Conservation (phyloP, 2,329 filamentous ascomycete species). For the Fusarium succisae region DNA sequence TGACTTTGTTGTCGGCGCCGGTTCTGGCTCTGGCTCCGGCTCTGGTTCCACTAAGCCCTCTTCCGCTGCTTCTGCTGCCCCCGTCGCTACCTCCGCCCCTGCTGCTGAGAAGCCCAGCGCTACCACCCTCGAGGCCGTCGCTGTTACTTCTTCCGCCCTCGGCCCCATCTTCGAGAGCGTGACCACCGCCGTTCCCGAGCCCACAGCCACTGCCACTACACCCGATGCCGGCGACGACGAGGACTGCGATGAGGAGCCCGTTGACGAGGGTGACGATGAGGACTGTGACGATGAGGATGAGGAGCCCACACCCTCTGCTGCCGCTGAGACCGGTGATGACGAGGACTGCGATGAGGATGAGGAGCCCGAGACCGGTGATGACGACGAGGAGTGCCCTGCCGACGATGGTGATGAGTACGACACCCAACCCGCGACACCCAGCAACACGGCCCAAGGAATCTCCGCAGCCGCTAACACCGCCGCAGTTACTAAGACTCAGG, state of each 20-base stretch:
- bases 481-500: not conserved
- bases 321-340: conserved; percentile 18
- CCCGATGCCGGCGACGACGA: conserved; percentile 6
- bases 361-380: conserved; percentile 6
- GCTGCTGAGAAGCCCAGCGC: conserved; percentile 7
- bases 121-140: conserved; percentile 20
- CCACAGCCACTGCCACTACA: conserved; percentile 9
- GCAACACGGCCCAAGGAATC: not conserved
- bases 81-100: conserved; percentile 4
- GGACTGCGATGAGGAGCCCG: not conserved
- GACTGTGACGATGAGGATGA: conserved; percentile 25
- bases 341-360: conserved; percentile 31
- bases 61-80: conserved; percentile 7
- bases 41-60: conserved; percentile 11
- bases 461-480: not conserved
- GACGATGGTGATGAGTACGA: conserved; percentile 29
- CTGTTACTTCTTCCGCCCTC: not conserved
- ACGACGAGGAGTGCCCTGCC: conserved; percentile 34
- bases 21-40: not conserved
- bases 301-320: not conserved
- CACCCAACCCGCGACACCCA: not conserved
- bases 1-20: conserved; percentile 57
- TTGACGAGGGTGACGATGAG: conserved; percentile 19
- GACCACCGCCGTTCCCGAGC: not conserved
- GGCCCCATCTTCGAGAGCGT: not conserved